phyloP scores from a whole-genome alignment of 306 rosid genomes.

The Spatholobus suberectus region DNA sequence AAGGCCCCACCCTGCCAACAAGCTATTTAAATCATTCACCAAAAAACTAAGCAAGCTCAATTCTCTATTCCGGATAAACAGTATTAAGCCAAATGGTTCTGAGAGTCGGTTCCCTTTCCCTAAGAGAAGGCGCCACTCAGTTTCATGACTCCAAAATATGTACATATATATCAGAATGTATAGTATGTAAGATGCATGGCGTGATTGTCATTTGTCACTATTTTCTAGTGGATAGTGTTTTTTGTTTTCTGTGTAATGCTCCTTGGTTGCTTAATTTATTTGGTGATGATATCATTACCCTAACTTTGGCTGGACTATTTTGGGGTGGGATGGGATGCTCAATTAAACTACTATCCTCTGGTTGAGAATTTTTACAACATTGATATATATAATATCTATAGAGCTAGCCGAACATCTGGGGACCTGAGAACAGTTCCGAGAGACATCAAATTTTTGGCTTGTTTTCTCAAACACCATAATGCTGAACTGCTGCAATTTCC shows the following conservation, averaged over 20 bases:
- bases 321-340: slow-evolving; percentile 36
- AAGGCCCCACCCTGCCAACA: slow-evolving; percentile 77
- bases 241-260: slow-evolving; percentile 35
- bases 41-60: slow-evolving; percentile 78
- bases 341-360: slow-evolving; percentile 29
- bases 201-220: slow-evolving; percentile 54
- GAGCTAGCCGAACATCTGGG: neutral
- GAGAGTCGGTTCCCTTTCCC: slow-evolving; percentile 84
- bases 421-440: neutral
- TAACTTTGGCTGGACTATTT: slow-evolving; percentile 8
- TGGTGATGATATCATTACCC: slow-evolving; percentile 23
- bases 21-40: slow-evolving; percentile 77
- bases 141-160: slow-evolving; percentile 62
- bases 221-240: slow-evolving; percentile 43
- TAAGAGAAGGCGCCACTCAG: slow-evolving; percentile 94
- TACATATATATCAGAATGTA: slow-evolving; percentile 50
- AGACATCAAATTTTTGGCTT: neutral
- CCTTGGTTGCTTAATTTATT: slow-evolving; percentile 36
- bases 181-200: slow-evolving; percentile 33
- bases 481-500: neutral
- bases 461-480: neutral
- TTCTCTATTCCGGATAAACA: slow-evolving; percentile 70
- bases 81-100: slow-evolving; percentile 53
- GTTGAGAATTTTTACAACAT: slow-evolving; percentile 24
- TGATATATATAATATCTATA: neutral